Evolutionary conservation across 371 early-diverging fungal genomes (phyloP), one percentile per base, ranked within the genome.

Genomic region (Apophysomyces trapeziformis): DNA sequence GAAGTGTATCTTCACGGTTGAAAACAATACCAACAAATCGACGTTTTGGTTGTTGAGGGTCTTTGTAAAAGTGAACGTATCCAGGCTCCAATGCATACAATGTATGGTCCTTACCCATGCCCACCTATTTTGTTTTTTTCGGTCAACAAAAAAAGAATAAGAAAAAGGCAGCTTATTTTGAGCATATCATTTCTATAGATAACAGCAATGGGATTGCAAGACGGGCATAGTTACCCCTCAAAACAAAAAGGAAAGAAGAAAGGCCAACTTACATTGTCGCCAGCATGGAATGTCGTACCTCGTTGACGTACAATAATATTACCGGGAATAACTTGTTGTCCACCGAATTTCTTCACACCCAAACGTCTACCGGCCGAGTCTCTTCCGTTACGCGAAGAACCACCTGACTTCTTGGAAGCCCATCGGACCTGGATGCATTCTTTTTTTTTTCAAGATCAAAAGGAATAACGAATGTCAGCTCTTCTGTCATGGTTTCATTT

Each of bases 341-440:
- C 93, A 76, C 92, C 89, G 73, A 90, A 90, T 69, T 91, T 90
- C 82, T 98, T 98, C 66, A 97, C 89, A 16, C 99, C 98, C 41
- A 96, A 87, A 71, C 93, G 89, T 77, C 95, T 92, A 83, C 97
- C 96, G 56, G 94, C 90, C 13, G 97, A 95, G 72, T 96, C 95
- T 68, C 98, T 89, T 41, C 93, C 93, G 86, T 97, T 98, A 71
- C 89, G 90, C 54, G 95, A 89, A 14, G 94, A 92, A 70, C 97
- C 98, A 61, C 96, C 95, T 14, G 95, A 80, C 75, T 93, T 94
- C 74, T 98, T 97, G 37, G 95, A 88, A 44, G 98, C 98, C 82
- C 86, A 90, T 73, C 97, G 93, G 64, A 95, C 84, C 78, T 95
- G 95, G 58, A 50, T n/a, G 37, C 14, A 39, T 60, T 60, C 38